Evolutionary conservation across 1,284 basidiomycete genomes (phyloP), one percentile per base, ranked within the genome.

Genomic region (Moesziomyces antarcticus): DNA sequence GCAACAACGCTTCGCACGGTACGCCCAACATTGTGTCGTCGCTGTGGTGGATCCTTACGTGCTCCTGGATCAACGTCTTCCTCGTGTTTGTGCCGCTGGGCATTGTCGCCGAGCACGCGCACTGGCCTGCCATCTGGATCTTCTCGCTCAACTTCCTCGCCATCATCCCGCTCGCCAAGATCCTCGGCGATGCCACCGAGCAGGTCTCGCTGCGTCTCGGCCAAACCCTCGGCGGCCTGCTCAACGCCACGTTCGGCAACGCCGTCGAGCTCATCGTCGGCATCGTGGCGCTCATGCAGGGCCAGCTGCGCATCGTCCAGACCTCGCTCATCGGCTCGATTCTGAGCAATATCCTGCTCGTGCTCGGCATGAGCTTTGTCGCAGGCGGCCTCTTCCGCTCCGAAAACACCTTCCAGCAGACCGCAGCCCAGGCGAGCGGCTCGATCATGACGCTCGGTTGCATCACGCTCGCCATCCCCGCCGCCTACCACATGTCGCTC

Each of bases 401-500:
- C 40, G 82, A 84, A 48, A 79, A 75, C 56, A 69, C 68, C 11
- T 84, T 84, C 52, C 80, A 82, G 56, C 77, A 80, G 63, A 84
- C 82, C 1, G 78, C 82, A 7, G 82, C 82, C 22, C 82, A 84
- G 71, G 81, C 82, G 1, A 73, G 64, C 14, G 80, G 72, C 43
- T 78, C 75, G n/a, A 82, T 96, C 62, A 92, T 95, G 91, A 94
- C 92, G 5, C 86, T 96, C 37, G 88, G 93, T 7, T 92, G 92
- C 84, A 93, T 95, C 84, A 94, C 93, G 27, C 88, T 97, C 43
- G 91, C 94, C 68, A 91, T 97, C 61, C 93, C 93, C n/a, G 93
- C 93, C 33, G 93, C 93, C 1, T 95, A 93, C 80, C 88, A 90
- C 80, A 68, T 66, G 53, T 73, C 73, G 25, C 43, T 69, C 35